Base-by-base conservation (phyloP, 2,329 filamentous ascomycete genomes). In the Colletotrichum chrysophilum region DNA sequence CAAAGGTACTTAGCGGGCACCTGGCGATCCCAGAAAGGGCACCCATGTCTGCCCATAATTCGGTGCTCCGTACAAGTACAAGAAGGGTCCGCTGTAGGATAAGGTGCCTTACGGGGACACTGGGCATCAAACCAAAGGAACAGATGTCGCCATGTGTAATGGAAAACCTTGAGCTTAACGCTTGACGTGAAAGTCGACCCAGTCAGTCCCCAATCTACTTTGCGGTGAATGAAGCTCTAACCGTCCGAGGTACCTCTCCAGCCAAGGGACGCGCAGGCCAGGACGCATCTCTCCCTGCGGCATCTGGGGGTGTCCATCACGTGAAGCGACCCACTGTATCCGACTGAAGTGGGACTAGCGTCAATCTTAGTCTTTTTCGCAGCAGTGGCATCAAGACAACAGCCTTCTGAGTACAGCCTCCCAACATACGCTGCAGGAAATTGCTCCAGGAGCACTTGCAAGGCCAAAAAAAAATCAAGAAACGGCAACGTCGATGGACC, bases 301-400 rank as follows among this genome's bases (percentile, higher is more conserved):
- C 26, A 38, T 28, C 28, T 26, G 18, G 24, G 18, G 18, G 32
- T 12, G 62, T 26, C 34, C n/a, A 65, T 75, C 72, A 75, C 72
- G 74, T 73, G 64, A 60, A n/a, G 1, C 0, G 43, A 18, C 32
- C 70, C 74, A 74, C 56, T 64, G 18, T 38, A 24, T 10, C 2
- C 3, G 34, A 60, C 70, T 28, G 32, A 32, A 34, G 18, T 34
- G n/a, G 14, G 13, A 28, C 62, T 68, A 60, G 66, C 48, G 2
- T 3, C 36, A 77, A 78, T 78, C 79, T 80, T 80, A 80, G 79
- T 78, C 79, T 34, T 81, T 81, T 79, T 77, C 32, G 77, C 80
- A 81, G 80, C 72, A 78, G 79, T 80, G 81, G 52, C 80, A 84
- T 83, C 82, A 80, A 84, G 82, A 84, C 84, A 85, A 83, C 43